Evolutionary conservation across 345 rosid genomes (phyloP), one percentile per base, ranked within the genome.

Genomic region (Gossypium herbaceum): DNA sequence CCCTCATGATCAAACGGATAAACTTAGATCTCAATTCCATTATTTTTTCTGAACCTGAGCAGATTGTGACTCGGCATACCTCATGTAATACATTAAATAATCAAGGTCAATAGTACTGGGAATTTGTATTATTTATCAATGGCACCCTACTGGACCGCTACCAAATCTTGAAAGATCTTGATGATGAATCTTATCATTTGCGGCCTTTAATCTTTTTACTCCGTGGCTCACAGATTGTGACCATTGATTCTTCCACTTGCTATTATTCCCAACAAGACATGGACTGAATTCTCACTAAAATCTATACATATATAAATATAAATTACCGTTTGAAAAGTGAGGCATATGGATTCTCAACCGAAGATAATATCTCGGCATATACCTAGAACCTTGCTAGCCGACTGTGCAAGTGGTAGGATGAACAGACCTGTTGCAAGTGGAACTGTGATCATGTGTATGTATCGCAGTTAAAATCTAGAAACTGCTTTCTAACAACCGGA

Each of bases 201-300:
- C 64, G 75, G 74, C 59, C 44, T 45, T 66, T 10, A 24, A 34
- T 39, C 77, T 27, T 39, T 65, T 48, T 41, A 25, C 27, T 11
- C 54, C 59, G 16, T 60, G 47, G 64, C 24, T 41, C 29, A 75
- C 24, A 19, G 51, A 52, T 24, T 52, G 43, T 65, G 75, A 69
- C 61, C 7, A 6, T 66, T 19, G 74, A 79, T 84, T 80, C 89
- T 75, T 80, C 89, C 89, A 85, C 91, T 83, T 75, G 75, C 71
- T 57, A 25, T 61, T 47, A 70, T 81, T 70, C 85, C 67, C 25
- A 68, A 68, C 69, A 80, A 79, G 73, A 82, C 73, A 75, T 82
- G 82, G 85, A 76, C 80, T 75, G 41, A 43, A 59, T 82, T 82
- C 72, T 63, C 77, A 74, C 44, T 55, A 25, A 29, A 59, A 34